Evolutionary conservation across 805 yeast genomes (phyloP).

Genomic region (Candida vartiovaarae): DNA sequence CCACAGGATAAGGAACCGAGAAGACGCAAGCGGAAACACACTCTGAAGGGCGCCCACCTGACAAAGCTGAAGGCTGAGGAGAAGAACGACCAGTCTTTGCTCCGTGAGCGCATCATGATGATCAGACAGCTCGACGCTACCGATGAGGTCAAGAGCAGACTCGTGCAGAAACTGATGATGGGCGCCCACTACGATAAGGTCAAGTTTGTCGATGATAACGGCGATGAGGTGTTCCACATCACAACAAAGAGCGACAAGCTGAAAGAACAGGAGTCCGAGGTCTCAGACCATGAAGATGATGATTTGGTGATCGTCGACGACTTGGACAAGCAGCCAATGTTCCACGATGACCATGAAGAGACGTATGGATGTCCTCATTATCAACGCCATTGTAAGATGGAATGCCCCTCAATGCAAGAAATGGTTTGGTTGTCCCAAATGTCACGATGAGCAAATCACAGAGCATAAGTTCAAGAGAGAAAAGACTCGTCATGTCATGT

Average conservation of each 20-base stretch:
- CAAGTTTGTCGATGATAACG: constrained; percentile 25
- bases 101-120: constrained; percentile 44
- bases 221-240: constrained; percentile 22
- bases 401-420: constrained; percentile 66
- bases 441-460: constrained; percentile 61
- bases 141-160: constrained; percentile 20
- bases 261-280: constrained; percentile 3
- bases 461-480: constrained; percentile 54
- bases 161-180: constrained; percentile 64
- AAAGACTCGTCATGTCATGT: constrained; percentile 60
- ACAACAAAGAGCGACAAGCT: constrained; percentile 6
- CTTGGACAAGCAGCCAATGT: constrained; percentile 42
- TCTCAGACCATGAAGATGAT: constrained; percentile 3
- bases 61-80: constrained; percentile 13
- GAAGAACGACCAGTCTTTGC: constrained; percentile 22
- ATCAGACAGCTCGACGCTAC: constrained; percentile 16
- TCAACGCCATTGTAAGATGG: constrained; percentile 74
- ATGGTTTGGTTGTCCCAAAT: constrained; percentile 80
- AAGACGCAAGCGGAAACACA: constrained; percentile 7
- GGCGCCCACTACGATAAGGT: constrained; percentile 51
- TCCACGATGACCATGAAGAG: constrained; percentile 34
- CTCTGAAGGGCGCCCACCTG: constrained; percentile 6
- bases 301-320: constrained; percentile 32
- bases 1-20: constrained; percentile 35
- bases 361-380: constrained; percentile 78